phyloP scores from a whole-genome alignment of 2,329 filamentous ascomycete species.

The Verticillium nonalfalfae region DNA sequence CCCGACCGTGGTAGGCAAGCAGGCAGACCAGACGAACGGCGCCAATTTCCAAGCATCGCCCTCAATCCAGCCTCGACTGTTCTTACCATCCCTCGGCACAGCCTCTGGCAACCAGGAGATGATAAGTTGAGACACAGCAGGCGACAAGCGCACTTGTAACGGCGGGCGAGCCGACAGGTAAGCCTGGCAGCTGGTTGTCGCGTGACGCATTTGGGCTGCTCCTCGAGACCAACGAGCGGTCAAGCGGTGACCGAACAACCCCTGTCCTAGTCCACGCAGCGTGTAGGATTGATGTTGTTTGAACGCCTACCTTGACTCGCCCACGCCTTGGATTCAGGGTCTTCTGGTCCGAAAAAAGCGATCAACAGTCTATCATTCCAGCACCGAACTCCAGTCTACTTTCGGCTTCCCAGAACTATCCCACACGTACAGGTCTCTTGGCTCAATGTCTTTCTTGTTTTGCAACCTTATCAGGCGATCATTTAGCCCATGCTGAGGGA shows the following conservation, averaged over 20 bases:
- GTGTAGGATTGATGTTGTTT: neutral
- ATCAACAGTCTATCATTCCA: neutral
- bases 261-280: neutral
- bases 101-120: neutral
- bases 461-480: neutral
- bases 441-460: too few species aligned
- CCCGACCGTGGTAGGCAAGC: neutral
- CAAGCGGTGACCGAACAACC: neutral
- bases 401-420: neutral
- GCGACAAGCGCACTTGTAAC: neutral
- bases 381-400: neutral
- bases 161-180: neutral
- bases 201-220: neutral
- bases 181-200: neutral
- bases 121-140: neutral
- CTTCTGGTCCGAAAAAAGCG: neutral
- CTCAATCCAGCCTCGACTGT: neutral
- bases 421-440: too few species aligned
- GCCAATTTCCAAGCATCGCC: neutral
- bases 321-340: neutral
- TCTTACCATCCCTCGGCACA: neutral
- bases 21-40: neutral
- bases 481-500: neutral
- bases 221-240: neutral
- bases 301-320: neutral